Evolutionary conservation across 306 rosid species (phyloP), one percentile per base, ranked within the genome.

Genomic region (Vigna nakashimae): DNA sequence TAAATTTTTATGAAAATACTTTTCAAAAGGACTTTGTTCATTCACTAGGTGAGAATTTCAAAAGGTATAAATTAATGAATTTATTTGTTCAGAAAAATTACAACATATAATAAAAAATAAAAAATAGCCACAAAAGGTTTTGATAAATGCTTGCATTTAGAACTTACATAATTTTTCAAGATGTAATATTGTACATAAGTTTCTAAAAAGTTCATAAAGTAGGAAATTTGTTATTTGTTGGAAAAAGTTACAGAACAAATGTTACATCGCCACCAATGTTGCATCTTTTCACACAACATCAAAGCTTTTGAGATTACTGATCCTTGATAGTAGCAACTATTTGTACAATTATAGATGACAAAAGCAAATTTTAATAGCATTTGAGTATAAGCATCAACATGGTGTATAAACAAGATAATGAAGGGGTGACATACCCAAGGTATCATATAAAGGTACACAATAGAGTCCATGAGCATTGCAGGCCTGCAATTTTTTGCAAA

Each of bases 381-480:
- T 58, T 38, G 59, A 55, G 77, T 67, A 46, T 80, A 77, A 30
- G 15, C n/a, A 66, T 50, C 65, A 28, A 17, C 49, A 20, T 32
- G 69, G 38, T 24, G 48, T 71, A 59, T 13, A 76, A 53, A 60
- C 40, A 72, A 65, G 77, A 75, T 71, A 64, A 82, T 74, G 68
- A 49, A 60, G 60, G 81, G 18, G 79, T 36, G 74, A 71, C 88
- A 76, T 87, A 95, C 98, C 98, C 79, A 95, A 84, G 70, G 97
- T 89, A 78, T 95, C 98, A 68, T 95, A 95, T 58, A 95, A 82
- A 80, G 98, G 98, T 70, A 95, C 98, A 78, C 98, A 95, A 69
- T 83, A 91, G 80, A 95, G 93, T 65, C 89, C 98, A 79, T 92
- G 97, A 80, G 98, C 98, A 84, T 95, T 95, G 89, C 93, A 90